phyloP scores from a whole-genome alignment of 306 rosid genomes.

The Albizia julibrissin region DNA sequence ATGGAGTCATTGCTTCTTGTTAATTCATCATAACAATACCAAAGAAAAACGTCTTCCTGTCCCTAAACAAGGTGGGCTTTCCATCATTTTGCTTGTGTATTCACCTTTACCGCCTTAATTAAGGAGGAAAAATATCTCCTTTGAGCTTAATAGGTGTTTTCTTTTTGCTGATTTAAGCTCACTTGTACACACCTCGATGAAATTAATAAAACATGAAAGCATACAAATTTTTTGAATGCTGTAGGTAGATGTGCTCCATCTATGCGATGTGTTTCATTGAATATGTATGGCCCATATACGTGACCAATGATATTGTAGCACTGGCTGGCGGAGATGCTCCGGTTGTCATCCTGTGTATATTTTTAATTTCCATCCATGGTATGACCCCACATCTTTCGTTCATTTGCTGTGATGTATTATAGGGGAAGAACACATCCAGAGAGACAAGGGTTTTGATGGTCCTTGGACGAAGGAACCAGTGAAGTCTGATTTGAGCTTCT shows the following conservation, averaged over 20 bases:
- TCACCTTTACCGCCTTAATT: conserved; percentile 3
- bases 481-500: conserved; percentile 44
- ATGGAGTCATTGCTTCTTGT: conserved; percentile 15
- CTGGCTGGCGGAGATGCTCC: conserved; percentile 67
- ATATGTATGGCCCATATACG: conserved; percentile 64
- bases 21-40: conserved; percentile 32
- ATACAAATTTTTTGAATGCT: conserved; percentile 30
- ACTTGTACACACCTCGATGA: conserved; percentile 15
- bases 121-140: conserved; percentile 23
- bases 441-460: conserved; percentile 70
- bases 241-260: conserved; percentile 55
- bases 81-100: background rate
- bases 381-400: background rate
- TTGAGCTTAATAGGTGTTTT: conserved; percentile 2
- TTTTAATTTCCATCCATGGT: conserved; percentile 11
- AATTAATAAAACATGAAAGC: conserved; percentile 29
- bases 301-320: conserved; percentile 69
- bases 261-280: conserved; percentile 58
- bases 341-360: conserved; percentile 51
- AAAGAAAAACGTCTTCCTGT: conserved; percentile 87
- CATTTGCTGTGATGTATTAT: conserved; percentile 28
- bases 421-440: conserved; percentile 69
- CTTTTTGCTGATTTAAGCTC: conserved; percentile 7
- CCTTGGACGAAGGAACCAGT: conserved; percentile 66
- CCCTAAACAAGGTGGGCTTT: conserved; percentile 69